Evolutionary conservation across 257 asterid species (phyloP).

Genomic region (Solanum medicagineum): DNA sequence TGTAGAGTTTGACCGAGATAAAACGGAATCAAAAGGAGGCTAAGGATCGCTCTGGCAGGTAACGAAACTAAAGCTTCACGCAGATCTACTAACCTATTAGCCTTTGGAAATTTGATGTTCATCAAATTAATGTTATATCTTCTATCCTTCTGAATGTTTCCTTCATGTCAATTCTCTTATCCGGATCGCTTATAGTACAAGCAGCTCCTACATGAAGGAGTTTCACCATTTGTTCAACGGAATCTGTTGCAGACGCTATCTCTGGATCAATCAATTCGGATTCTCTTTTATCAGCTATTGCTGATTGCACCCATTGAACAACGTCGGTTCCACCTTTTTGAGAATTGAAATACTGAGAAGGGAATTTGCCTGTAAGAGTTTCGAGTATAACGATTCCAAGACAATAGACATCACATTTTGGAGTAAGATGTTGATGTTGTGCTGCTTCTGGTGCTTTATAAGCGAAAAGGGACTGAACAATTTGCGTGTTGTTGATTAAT

Average conservation of each 20-base stretch:
- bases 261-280: slow-evolving; percentile 69
- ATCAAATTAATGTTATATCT: slow-evolving; percentile 32
- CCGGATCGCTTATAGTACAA: slow-evolving; percentile 47
- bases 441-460: slow-evolving; percentile 60
- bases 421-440: slow-evolving; percentile 37
- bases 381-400: slow-evolving; percentile 75
- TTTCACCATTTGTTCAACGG: slow-evolving; percentile 41
- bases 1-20: background rate
- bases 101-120: background rate
- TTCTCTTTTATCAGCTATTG: slow-evolving; percentile 31
- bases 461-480: slow-evolving; percentile 42
- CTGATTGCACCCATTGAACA: slow-evolving; percentile 54
- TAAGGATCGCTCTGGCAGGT: background rate
- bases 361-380: slow-evolving; percentile 61
- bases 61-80: background rate
- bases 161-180: slow-evolving; percentile 43
- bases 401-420: slow-evolving; percentile 69
- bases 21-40: background rate
- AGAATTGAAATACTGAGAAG: slow-evolving; percentile 66
- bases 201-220: slow-evolving; percentile 48
- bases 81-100: background rate
- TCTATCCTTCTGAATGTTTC: slow-evolving; percentile 60
- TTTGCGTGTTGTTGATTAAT: slow-evolving; percentile 40
- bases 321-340: slow-evolving; percentile 81
- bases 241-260: slow-evolving; percentile 15